Evolutionary conservation across 805 yeast genomes (phyloP).

Genomic region (Candida railenensis): DNA sequence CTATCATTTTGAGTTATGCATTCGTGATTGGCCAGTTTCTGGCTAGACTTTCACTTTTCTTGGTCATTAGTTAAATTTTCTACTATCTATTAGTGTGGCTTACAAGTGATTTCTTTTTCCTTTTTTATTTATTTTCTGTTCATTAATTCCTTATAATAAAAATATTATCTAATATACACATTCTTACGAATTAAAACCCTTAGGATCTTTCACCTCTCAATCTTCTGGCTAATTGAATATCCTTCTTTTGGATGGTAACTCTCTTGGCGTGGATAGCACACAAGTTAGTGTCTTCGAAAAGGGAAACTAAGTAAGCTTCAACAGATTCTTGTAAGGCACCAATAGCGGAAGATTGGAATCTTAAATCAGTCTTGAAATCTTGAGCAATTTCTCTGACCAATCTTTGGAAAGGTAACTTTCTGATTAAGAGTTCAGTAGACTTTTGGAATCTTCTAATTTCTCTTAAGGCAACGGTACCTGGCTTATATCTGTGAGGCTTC

Average conservation of each 20-base stretch:
- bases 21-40: no score
- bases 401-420: constrained; percentile 52
- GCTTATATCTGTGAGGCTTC: constrained; percentile 54
- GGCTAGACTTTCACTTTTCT: no score
- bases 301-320: constrained; percentile 48
- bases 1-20: no score
- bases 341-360: constrained; percentile 50
- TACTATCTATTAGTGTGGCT: no score
- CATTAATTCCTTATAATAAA: not conserved
- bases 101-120: no score
- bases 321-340: constrained; percentile 52
- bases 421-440: constrained; percentile 47
- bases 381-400: constrained; percentile 51
- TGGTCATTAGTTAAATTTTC: no score
- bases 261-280: constrained; percentile 53
- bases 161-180: constrained; percentile 6
- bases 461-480: constrained; percentile 53
- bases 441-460: constrained; percentile 52
- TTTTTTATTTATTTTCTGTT: not conserved
- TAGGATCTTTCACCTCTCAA: constrained; percentile 52
- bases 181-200: constrained; percentile 5
- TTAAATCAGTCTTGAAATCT: constrained; percentile 49
- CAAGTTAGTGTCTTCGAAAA: constrained; percentile 50
- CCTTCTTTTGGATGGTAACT: constrained; percentile 51
- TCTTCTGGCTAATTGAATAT: constrained; percentile 51